Evolutionary conservation across 441 rosid species (phyloP).

Genomic region (Corymbia citriodora): DNA sequence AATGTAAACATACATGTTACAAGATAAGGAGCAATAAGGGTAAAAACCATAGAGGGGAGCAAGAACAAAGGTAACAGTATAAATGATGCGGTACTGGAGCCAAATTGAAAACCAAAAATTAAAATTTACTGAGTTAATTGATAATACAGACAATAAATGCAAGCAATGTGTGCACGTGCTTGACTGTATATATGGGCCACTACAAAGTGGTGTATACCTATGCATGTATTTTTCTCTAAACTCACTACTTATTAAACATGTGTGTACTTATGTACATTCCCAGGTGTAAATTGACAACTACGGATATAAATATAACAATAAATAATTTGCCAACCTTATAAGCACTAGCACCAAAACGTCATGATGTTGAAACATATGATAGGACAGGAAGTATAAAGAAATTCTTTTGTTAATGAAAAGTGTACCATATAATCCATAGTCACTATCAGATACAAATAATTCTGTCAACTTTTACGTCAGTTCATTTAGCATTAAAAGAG

Average conservation of each 20-base stretch:
- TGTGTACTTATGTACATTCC: not conserved
- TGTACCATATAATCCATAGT: not conserved
- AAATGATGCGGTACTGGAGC: not conserved
- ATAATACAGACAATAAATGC: not conserved
- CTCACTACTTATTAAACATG: not conserved
- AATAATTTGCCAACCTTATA: not conserved
- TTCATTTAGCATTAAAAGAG: not conserved
- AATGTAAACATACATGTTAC: not conserved
- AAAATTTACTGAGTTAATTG: not conserved
- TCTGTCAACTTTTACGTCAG: not conserved
- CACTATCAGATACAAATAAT: not conserved
- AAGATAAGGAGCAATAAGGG: not conserved
- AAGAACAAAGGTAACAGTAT: not conserved
- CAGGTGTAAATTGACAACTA: not conserved
- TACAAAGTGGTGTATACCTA: not conserved
- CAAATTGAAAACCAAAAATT: not conserved
- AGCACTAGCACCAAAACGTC: not conserved
- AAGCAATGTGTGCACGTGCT: not conserved
- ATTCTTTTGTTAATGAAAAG: not conserved
- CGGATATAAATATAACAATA: not conserved
- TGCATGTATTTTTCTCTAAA: not conserved
- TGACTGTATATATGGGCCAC: not conserved
- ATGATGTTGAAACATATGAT: not conserved
- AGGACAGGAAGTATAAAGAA: not conserved
- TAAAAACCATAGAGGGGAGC: not conserved